Conservation (phyloP, 2,329 filamentous ascomycete genomes). For the Colletotrichum magnum region DNA sequence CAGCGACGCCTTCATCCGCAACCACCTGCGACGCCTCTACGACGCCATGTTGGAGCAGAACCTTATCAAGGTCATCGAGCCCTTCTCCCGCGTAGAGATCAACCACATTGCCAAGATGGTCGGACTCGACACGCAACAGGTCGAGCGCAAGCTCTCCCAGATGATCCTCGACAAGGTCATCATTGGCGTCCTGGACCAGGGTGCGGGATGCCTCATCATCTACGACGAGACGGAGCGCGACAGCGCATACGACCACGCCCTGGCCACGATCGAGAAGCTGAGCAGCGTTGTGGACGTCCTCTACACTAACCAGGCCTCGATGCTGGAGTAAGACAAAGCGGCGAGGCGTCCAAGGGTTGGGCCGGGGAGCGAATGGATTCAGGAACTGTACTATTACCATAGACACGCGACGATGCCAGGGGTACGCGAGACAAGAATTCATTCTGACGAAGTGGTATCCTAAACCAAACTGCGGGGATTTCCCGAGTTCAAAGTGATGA, state of each 20-base stretch:
- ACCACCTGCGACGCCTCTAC: slow-evolving; percentile 94
- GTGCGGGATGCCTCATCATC: slow-evolving; percentile 96
- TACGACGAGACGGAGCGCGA: slow-evolving; percentile 96
- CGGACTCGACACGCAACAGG: slow-evolving; percentile 93
- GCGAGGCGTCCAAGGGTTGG: slow-evolving; percentile 28
- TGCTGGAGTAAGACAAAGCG: slow-evolving; percentile 80
- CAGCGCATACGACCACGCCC: slow-evolving; percentile 92
- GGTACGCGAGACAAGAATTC: slow-evolving; percentile 40
- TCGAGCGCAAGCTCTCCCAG: slow-evolving; percentile 97
- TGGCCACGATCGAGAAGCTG: slow-evolving; percentile 96
- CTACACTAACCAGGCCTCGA: slow-evolving; percentile 96
- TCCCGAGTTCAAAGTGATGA: slow-evolving; percentile 22
- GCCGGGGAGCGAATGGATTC: slow-evolving; percentile 34
- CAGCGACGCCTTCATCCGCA: slow-evolving; percentile 95
- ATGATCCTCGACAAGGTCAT: slow-evolving; percentile 99
- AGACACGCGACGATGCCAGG: slow-evolving; percentile 39
- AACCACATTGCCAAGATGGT: slow-evolving; percentile 98
- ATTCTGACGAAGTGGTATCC: slow-evolving; percentile 41
- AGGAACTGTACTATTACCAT: slow-evolving; percentile 45
- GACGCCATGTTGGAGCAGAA: slow-evolving; percentile 99
- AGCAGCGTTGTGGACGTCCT: slow-evolving; percentile 97
- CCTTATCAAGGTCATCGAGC: slow-evolving; percentile 99
- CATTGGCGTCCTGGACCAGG: slow-evolving; percentile 96
- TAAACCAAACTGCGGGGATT: slow-evolving; percentile 33
- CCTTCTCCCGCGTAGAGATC: slow-evolving; percentile 97